Evolutionary conservation across 257 asterid species (phyloP), one percentile per base, ranked within the genome.

Genomic region (Penstemon newberryi): DNA sequence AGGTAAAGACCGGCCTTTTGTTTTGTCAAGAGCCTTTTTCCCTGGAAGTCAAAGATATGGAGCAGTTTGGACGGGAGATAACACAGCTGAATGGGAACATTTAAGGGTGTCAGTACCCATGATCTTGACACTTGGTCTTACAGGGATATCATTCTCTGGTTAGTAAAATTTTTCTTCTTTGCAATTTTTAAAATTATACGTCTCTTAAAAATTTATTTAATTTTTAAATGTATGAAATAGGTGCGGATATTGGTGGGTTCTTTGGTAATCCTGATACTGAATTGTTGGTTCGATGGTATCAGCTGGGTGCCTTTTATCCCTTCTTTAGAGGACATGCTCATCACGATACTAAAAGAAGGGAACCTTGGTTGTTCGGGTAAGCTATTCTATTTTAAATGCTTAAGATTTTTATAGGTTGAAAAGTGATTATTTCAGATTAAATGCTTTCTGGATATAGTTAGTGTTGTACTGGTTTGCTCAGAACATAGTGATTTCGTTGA

Each of bases 191-290:
- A 8, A 41, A 54, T 40, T 70, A 5, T 37, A 61, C 37, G 55
- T 63, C 49, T 62, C 19, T 66, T 58, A 65, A 44, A 5, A 12
- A 69, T 66, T 55, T 47, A 25, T 25, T 25, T 47, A 64, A 25
- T 25, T 69, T 60, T 41, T 52, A 25, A 25, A 25, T 25, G 41
- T 73, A 51, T 65, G 58, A 13, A 63, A 8, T 78, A 91, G 99
- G 99, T 68, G 97, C 99, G 8, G 98, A 94, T 83, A 80, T 94
- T 77, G 99, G 99, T 80, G 99, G 99, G n/a, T 94, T 94, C 85
- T 94, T 94, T 51, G 97, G 98, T 70, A 94, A 91, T 84, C 96
- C 99, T 38, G 97, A 89, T 70, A 75, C 91, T 42, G 96, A 91
- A 63, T 71, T 94, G 81, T 79, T 94, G 78, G 89, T 94, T 66